Evolutionary conservation across 2,329 filamentous ascomycete genomes (phyloP).

Genomic region (Didymella lethalis): DNA sequence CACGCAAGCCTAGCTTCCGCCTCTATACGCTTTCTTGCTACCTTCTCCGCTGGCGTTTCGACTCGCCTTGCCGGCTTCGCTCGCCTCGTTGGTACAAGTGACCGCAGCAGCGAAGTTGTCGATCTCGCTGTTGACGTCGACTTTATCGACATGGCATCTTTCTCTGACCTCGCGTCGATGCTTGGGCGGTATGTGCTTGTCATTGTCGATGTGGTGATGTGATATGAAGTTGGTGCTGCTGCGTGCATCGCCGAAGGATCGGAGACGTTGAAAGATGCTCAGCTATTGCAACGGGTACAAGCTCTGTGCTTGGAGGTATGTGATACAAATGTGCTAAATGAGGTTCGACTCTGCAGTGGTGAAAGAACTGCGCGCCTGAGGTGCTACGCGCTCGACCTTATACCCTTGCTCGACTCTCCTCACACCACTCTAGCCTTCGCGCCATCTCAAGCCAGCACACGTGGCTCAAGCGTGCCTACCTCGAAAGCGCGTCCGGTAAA

Average conservation of each 20-base stretch:
- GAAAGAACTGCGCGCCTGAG: neutral
- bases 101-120: conserved; percentile 35
- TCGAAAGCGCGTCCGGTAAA: neutral
- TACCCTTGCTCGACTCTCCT: neutral
- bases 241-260: neutral
- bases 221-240: neutral
- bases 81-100: conserved; percentile 28
- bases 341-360: neutral
- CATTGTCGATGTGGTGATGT: conserved; percentile 11
- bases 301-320: neutral
- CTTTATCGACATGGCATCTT: conserved; percentile 28
- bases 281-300: neutral
- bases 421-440: neutral
- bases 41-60: conserved; percentile 23
- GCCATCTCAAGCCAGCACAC: neutral
- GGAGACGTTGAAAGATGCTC: neutral
- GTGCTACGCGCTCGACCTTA: neutral
- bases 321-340: too few species aligned
- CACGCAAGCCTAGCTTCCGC: conserved; percentile 31
- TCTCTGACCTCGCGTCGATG: conserved; percentile 11
- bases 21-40: conserved; percentile 19
- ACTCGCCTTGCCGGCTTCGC: conserved; percentile 2
- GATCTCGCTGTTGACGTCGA: conserved; percentile 39
- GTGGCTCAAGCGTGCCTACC: neutral
- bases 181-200: conserved; percentile 2